These are phyloP conservation scores for Solanum pinnatisectum DNA, from an alignment of 257 asterid species.

Conservation along the genomic window DNA sequence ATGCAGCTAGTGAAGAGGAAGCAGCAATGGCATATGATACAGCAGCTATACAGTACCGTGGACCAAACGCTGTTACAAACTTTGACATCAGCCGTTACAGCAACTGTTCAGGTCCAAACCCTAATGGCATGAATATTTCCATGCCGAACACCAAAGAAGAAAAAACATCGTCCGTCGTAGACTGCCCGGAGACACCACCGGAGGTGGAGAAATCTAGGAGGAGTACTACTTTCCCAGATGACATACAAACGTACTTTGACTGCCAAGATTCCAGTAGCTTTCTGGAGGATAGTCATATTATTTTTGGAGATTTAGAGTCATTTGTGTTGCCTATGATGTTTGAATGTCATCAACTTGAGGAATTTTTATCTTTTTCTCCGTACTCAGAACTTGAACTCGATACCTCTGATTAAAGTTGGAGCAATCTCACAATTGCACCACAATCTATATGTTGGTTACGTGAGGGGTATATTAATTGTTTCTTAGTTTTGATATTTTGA, in stretches of 20 bases:
- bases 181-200: constrained; percentile 22
- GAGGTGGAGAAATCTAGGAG: constrained; percentile 33
- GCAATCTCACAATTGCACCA: neutral
- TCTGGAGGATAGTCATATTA: constrained; percentile 43
- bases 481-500: neutral
- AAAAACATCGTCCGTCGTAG: neutral
- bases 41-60: constrained; percentile 58
- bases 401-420: neutral
- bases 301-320: constrained; percentile 47
- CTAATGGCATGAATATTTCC: neutral
- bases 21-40: constrained; percentile 63
- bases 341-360: constrained; percentile 8
- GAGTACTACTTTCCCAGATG: constrained; percentile 57
- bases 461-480: neutral
- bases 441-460: neutral
- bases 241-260: constrained; percentile 82
- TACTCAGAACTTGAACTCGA: neutral
- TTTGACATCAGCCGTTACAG: constrained; percentile 50
- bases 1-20: constrained; percentile 52
- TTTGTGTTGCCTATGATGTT: constrained; percentile 44
- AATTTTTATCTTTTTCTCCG: neutral
- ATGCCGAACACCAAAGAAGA: constrained; percentile 13
- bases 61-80: constrained; percentile 49
- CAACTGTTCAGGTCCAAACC: constrained; percentile 37
- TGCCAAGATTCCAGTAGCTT: constrained; percentile 58